A percentile compares a stretch with the other conserved stretches of the same genome.
phyloP scores from a whole-genome alignment of 805 yeast species.

The Metschnikowia rubicola region DNA sequence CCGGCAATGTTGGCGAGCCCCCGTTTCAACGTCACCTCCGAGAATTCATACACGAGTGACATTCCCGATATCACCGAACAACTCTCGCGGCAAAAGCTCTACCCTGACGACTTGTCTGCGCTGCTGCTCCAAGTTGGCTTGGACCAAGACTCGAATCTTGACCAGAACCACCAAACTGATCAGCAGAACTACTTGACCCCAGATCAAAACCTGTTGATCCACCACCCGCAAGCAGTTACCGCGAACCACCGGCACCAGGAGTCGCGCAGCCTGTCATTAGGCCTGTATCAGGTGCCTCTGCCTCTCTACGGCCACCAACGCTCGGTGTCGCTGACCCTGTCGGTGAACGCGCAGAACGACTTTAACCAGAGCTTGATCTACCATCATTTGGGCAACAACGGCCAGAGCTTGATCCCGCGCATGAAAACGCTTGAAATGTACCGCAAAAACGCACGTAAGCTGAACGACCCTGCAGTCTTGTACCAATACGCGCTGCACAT shows the following conservation, averaged over 20 bases:
- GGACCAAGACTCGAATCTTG: slow-evolving; percentile 20
- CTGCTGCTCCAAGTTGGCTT: slow-evolving; percentile 22
- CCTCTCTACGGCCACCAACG: slow-evolving; percentile 26
- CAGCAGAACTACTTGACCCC: no score
- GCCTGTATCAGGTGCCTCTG: background rate
- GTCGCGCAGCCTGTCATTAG: background rate
- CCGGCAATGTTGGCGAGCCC: slow-evolving; percentile 9
- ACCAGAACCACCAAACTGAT: background rate
- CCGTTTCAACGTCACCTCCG: slow-evolving; percentile 7
- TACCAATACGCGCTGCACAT: slow-evolving; percentile 90
- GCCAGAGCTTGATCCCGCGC: slow-evolving; percentile 60
- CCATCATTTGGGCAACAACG: slow-evolving; percentile 50
- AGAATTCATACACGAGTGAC: slow-evolving; percentile 1
- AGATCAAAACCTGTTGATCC: no score
- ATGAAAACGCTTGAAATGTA: slow-evolving; percentile 84
- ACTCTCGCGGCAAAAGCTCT: slow-evolving; percentile 19
- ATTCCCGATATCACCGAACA: slow-evolving; percentile 17
- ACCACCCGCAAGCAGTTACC: no score
- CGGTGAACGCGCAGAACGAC: slow-evolving; percentile 41
- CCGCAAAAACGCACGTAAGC: slow-evolving; percentile 77
- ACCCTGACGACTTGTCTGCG: slow-evolving; percentile 21
- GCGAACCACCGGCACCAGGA: no score
- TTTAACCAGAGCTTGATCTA: slow-evolving; percentile 50
- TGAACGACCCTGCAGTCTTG: slow-evolving; percentile 81
- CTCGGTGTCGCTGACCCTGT: slow-evolving; percentile 37